phyloP scores from a whole-genome alignment of 2,329 filamentous ascomycete genomes.

The Huntiella savannae region DNA sequence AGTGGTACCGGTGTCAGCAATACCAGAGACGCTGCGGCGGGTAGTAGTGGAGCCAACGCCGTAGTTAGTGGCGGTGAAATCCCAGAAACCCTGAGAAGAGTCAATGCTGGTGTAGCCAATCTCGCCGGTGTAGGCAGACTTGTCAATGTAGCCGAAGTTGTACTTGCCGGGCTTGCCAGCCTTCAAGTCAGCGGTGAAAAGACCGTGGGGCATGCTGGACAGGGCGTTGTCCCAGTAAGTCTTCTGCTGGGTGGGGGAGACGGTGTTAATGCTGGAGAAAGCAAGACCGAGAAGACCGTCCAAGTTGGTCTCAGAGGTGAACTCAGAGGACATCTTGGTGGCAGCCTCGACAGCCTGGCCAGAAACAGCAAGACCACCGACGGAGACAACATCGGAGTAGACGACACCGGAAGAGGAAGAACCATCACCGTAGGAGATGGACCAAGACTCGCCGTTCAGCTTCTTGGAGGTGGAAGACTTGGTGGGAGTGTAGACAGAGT shows the following conservation, averaged over 20 bases:
- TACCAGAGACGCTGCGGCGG: slow-evolving; percentile 12
- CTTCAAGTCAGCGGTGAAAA: slow-evolving; percentile 54
- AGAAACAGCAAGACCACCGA: slow-evolving; percentile 23
- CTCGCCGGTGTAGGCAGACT: slow-evolving; percentile 39
- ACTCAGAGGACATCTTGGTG: slow-evolving; percentile 21
- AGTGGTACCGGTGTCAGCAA: slow-evolving; percentile 42
- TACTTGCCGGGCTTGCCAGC: slow-evolving; percentile 42
- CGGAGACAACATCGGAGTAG: slow-evolving; percentile 23
- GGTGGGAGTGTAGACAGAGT: slow-evolving; percentile 17
- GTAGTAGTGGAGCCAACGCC: background rate
- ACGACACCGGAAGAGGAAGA: slow-evolving; percentile 24
- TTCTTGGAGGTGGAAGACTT: slow-evolving; percentile 16
- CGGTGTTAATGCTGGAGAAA: slow-evolving; percentile 25
- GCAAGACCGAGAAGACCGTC: slow-evolving; percentile 25
- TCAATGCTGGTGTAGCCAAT: slow-evolving; percentile 39
- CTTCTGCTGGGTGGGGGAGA: slow-evolving; percentile 17
- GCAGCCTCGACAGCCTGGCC: slow-evolving; percentile 26
- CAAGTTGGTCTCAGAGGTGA: slow-evolving; percentile 19
- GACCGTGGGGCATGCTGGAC: slow-evolving; percentile 10
- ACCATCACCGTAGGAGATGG: slow-evolving; percentile 25
- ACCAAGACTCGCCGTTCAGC: slow-evolving; percentile 16
- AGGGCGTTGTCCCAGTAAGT: slow-evolving; percentile 23
- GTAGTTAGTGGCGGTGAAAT: slow-evolving; percentile 24
- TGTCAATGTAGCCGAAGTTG: slow-evolving; percentile 55
- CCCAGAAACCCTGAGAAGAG: slow-evolving; percentile 46